phyloP scores from a whole-genome alignment of 225 moss, liverwort and hornwort genomes.

The Sphagnum tenellum region DNA sequence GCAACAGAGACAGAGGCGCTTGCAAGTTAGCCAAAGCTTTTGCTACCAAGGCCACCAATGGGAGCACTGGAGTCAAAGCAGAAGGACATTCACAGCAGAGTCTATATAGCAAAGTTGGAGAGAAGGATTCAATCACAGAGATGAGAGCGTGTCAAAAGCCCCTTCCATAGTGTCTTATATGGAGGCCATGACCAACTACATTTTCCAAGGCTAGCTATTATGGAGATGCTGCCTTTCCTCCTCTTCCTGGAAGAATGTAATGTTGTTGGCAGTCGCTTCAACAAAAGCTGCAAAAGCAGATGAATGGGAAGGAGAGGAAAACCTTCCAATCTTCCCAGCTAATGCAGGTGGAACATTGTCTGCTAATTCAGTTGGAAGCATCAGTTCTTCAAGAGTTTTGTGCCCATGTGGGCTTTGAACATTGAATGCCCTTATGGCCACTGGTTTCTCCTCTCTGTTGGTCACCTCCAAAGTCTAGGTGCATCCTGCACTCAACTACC shows the following conservation, averaged over 20 bases:
- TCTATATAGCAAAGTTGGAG: constrained; percentile 51
- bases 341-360: constrained; percentile 21
- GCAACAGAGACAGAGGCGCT: constrained; percentile 19
- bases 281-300: constrained; percentile 25
- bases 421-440: constrained; percentile 94
- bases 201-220: constrained; percentile 53
- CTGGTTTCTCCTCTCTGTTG: constrained; percentile 67
- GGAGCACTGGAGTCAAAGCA: constrained; percentile 28
- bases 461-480: constrained; percentile 36
- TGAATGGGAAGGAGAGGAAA: constrained; percentile 29
- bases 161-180: constrained; percentile 2
- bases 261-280: constrained; percentile 10
- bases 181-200: constrained; percentile 26
- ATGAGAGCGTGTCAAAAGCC: constrained; percentile 6
- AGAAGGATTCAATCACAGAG: constrained; percentile 33
- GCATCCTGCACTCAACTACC: constrained; percentile 26
- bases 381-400: constrained; percentile 23
- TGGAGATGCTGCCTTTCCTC: constrained; percentile 89
- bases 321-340: constrained; percentile 14
- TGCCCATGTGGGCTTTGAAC: constrained; percentile 82
- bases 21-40: constrained; percentile 9
- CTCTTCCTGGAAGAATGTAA: constrained; percentile 69
- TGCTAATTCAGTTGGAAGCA: constrained; percentile 12
- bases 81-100: constrained; percentile 19
- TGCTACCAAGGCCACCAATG: constrained; percentile 35